Percentiles rank a stretch among this genome's conserved stretches.
Conservation (phyloP, 768 basidiomycete species). For the Roridomyces roridus region DNA sequence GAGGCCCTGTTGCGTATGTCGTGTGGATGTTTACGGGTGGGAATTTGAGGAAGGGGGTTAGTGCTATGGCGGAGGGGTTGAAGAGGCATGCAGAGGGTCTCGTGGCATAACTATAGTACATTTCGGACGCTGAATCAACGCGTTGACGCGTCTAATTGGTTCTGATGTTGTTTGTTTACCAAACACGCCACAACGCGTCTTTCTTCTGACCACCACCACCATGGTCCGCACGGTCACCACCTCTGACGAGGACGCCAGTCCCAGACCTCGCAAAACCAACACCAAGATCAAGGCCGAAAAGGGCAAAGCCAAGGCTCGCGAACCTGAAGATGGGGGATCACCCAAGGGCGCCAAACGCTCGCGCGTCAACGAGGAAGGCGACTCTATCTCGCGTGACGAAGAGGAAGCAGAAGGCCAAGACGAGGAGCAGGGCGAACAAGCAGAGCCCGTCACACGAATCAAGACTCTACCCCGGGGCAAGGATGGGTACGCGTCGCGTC, state of each 20-base stretch:
- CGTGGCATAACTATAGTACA: too few relatives aligned
- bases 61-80: slow-evolving; percentile 20
- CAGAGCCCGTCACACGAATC: slow-evolving; percentile 35
- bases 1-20: slow-evolving; percentile 59
- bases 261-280: not conserved
- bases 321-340: slow-evolving; percentile 48
- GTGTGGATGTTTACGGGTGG: slow-evolving; percentile 30
- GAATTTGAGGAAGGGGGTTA: slow-evolving; percentile 10
- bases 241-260: slow-evolving; percentile 12
- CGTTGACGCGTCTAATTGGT: too few relatives aligned
- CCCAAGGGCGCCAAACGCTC: slow-evolving; percentile 69
- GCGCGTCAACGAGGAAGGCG: slow-evolving; percentile 69
- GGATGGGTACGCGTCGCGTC: slow-evolving; percentile 61
- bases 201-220: not conserved
- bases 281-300: not conserved
- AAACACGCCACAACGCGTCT: not conserved
- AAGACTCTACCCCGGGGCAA: slow-evolving; percentile 71
- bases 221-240: slow-evolving; percentile 20
- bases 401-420: not conserved
- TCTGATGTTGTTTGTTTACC: not conserved
- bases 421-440: not conserved
- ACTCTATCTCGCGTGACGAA: slow-evolving; percentile 50
- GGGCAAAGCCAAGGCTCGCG: slow-evolving; percentile 17
- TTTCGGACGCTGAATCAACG: too few relatives aligned
- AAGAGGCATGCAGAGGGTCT: slow-evolving; percentile 5